phyloP scores from a whole-genome alignment of 2,329 filamentous ascomycete species.

The Gyromitra esculenta region DNA sequence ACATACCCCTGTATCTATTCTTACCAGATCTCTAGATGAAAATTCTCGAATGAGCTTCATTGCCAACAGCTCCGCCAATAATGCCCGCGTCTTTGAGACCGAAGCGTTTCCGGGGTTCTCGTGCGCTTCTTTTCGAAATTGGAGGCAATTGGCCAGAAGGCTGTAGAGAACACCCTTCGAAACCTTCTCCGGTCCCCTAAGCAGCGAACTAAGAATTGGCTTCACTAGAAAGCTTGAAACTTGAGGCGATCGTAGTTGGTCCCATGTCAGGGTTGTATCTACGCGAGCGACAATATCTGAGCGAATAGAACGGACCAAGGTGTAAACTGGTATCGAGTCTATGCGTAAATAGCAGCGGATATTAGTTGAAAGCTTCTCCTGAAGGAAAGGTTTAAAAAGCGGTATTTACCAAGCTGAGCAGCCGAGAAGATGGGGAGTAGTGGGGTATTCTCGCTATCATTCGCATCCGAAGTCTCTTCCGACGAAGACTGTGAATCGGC shows the following conservation, averaged over 20 bases:
- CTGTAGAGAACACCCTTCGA: conserved; percentile 87
- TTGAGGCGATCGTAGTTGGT: conserved; percentile 93
- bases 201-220: conserved; percentile 66
- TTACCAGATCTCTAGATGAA: conserved; percentile 78
- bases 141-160: conserved; percentile 90
- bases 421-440: conserved; percentile 82
- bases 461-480: conserved; percentile 19
- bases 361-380: conserved; percentile 7
- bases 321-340: conserved; percentile 79
- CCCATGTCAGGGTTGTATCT: conserved; percentile 93
- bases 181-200: conserved; percentile 84
- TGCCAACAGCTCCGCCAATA: conserved; percentile 89
- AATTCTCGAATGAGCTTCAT: conserved; percentile 92
- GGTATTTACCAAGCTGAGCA: conserved; percentile 74
- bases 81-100: conserved; percentile 81
- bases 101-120: conserved; percentile 84
- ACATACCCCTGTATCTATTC: background rate
- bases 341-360: conserved; percentile 12
- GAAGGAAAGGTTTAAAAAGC: conserved; percentile 2
- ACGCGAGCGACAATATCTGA: conserved; percentile 83
- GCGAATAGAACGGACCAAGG: conserved; percentile 87
- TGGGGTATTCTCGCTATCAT: conserved; percentile 61
- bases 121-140: conserved; percentile 88
- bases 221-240: conserved; percentile 95
- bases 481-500: conserved; percentile 26